Percentiles rank a stretch among this genome's conserved stretches.
phyloP scores from a whole-genome alignment of 2,329 filamentous ascomycete genomes.

The Huntiella savannae region DNA sequence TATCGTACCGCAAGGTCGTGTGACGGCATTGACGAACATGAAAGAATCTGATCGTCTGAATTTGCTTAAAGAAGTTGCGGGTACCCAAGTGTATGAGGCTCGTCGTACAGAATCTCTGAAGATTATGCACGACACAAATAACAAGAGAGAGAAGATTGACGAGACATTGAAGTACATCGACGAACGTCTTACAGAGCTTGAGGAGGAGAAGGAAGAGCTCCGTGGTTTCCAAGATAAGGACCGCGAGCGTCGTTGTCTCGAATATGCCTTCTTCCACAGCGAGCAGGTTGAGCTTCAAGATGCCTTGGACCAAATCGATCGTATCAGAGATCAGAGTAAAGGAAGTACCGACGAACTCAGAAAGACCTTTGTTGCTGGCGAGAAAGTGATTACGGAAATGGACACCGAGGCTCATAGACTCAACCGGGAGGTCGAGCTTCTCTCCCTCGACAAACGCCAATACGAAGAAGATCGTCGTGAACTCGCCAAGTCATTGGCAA shows the following conservation, averaged over 20 bases:
- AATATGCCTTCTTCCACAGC: slow-evolving; percentile 85
- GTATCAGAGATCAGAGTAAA: slow-evolving; percentile 59
- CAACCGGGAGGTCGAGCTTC: slow-evolving; percentile 64
- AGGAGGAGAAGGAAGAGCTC: slow-evolving; percentile 93
- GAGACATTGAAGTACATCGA: slow-evolving; percentile 83
- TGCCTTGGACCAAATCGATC: slow-evolving; percentile 67
- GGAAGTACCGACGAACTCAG: slow-evolving; percentile 71
- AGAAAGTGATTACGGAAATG: slow-evolving; percentile 58
- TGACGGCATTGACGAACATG: slow-evolving; percentile 95
- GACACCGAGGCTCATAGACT: slow-evolving; percentile 64
- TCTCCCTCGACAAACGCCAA: slow-evolving; percentile 69
- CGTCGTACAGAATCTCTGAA: slow-evolving; percentile 80
- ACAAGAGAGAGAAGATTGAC: slow-evolving; percentile 87
- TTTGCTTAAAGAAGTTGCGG: slow-evolving; percentile 91
- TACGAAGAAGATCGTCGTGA: slow-evolving; percentile 81
- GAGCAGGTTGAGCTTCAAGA: slow-evolving; percentile 66
- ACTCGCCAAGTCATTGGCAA: slow-evolving; percentile 58
- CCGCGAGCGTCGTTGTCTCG: slow-evolving; percentile 71
- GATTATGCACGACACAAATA: slow-evolving; percentile 93
- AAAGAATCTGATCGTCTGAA: slow-evolving; percentile 83
- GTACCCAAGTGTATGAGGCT: slow-evolving; percentile 91
- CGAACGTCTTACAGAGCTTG: slow-evolving; percentile 69
- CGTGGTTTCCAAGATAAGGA: slow-evolving; percentile 91
- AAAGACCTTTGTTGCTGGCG: slow-evolving; percentile 54
- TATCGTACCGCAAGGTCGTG: slow-evolving; percentile 92